These are phyloP conservation scores for Pleurotus cornucopiae DNA, from an alignment of 768 basidiomycete species.

Conservation along the genomic window DNA sequence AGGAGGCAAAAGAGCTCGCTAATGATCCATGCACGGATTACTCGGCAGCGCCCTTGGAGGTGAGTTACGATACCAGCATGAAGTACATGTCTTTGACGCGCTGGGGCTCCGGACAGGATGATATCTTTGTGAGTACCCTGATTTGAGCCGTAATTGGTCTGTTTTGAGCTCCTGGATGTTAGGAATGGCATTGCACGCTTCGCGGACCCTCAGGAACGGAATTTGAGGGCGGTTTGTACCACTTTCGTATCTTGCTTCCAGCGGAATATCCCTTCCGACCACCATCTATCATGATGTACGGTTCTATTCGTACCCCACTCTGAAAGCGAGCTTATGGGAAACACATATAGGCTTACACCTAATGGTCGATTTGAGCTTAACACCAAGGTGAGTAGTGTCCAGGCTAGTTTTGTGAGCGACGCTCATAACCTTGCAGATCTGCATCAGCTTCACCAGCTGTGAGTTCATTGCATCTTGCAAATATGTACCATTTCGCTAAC, in stretches of 20 bases:
- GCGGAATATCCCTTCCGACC: slow-evolving; percentile 96
- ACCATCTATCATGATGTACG: slow-evolving; percentile 82
- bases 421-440: slow-evolving; percentile 54
- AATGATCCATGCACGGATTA: slow-evolving; percentile 86
- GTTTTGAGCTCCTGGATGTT: slow-evolving; percentile 9
- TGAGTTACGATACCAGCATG: slow-evolving; percentile 15
- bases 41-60: slow-evolving; percentile 79
- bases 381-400: slow-evolving; percentile 65
- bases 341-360: slow-evolving; percentile 60
- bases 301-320: background rate
- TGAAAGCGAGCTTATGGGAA: background rate
- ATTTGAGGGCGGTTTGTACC: slow-evolving; percentile 94
- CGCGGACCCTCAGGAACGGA: slow-evolving; percentile 85
- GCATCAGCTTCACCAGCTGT: slow-evolving; percentile 92
- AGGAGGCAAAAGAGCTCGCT: slow-evolving; percentile 87
- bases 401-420: background rate
- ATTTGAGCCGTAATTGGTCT: background rate
- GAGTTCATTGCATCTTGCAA: slow-evolving; percentile 20
- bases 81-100: background rate
- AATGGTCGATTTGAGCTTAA: slow-evolving; percentile 96
- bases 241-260: slow-evolving; percentile 86
- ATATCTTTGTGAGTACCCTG: slow-evolving; percentile 71
- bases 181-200: slow-evolving; percentile 98
- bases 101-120: slow-evolving; percentile 47
- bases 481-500: slow-evolving; percentile 5